Percentiles rank a stretch among this genome's conserved stretches.
Conservation (phyloP, 345 rosid species). For the Fremontodendron californicum region DNA sequence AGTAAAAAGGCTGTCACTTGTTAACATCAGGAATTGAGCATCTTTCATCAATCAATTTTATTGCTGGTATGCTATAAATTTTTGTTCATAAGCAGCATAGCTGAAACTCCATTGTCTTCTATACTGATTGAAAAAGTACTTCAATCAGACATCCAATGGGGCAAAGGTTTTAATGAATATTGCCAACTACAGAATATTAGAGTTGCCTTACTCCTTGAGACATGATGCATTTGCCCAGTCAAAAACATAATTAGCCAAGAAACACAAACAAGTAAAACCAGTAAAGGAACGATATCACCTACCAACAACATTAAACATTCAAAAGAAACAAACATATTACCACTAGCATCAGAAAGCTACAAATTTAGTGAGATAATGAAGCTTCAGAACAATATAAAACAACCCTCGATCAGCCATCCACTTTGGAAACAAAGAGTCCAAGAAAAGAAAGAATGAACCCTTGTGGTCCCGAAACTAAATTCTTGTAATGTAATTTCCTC, state of each 20-base stretch:
- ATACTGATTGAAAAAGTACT: neutral
- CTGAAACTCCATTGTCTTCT: neutral
- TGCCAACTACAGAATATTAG: neutral
- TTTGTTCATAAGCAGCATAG: neutral
- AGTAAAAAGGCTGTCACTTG: neutral
- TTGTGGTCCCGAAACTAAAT: neutral
- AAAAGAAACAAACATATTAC: neutral
- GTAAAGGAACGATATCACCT: neutral
- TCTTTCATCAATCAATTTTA: neutral
- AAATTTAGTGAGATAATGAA: constrained; percentile 3
- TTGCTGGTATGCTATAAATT: neutral
- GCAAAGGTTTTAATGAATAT: constrained; percentile 2
- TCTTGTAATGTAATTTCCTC: neutral
- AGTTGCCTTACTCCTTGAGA: neutral
- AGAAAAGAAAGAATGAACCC: neutral
- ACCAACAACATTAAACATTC: neutral
- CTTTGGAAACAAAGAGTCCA: neutral
- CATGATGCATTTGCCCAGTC: neutral
- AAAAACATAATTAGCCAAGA: neutral
- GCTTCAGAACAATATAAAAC: neutral
- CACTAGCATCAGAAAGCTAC: constrained; percentile 6
- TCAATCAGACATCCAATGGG: neutral
- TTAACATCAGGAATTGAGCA: neutral
- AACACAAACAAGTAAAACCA: neutral
- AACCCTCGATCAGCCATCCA: constrained; percentile 3